Percentiles rank a stretch among this genome's conserved stretches.
Conservation (phyloP, 805 yeast species). For the Lipomyces spencermartinsiae region DNA sequence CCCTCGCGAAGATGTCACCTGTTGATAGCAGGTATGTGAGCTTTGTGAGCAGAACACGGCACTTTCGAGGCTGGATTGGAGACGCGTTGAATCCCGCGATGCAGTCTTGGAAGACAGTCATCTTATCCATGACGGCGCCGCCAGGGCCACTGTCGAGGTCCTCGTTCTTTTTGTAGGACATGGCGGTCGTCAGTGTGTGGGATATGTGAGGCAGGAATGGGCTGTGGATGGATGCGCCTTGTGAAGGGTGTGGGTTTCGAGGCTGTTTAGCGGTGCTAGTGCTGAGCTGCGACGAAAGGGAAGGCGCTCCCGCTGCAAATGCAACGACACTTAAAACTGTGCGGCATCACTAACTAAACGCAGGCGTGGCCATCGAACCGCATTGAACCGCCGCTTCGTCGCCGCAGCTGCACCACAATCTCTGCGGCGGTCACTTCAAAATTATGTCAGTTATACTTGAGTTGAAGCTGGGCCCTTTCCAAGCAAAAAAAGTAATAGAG, state of each 20-base stretch:
- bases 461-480: too few relatives aligned
- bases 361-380: too few relatives aligned
- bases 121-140: constrained; percentile 77
- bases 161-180: constrained; percentile 92
- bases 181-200: constrained; percentile 42
- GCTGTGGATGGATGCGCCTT: background rate
- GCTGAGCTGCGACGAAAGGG: background rate
- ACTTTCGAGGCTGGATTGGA: constrained; percentile 85
- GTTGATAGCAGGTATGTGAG: constrained; percentile 79
- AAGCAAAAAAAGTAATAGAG: too few relatives aligned
- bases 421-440: too few relatives aligned
- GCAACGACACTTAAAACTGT: too few relatives aligned
- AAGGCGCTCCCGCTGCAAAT: background rate
- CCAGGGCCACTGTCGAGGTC: constrained; percentile 64
- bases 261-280: background rate
- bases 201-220: background rate
- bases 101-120: constrained; percentile 97
- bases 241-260: background rate
- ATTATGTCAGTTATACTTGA: too few relatives aligned
- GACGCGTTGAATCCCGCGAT: constrained; percentile 89
- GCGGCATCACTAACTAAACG: too few relatives aligned
- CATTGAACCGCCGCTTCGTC: too few relatives aligned
- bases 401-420: too few relatives aligned
- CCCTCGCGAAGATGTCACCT: constrained; percentile 86
- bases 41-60: constrained; percentile 82